Evolutionary conservation across 495 filamentous ascomycete species (phyloP).

Genomic region (Friedmanniomyces simplex): DNA sequence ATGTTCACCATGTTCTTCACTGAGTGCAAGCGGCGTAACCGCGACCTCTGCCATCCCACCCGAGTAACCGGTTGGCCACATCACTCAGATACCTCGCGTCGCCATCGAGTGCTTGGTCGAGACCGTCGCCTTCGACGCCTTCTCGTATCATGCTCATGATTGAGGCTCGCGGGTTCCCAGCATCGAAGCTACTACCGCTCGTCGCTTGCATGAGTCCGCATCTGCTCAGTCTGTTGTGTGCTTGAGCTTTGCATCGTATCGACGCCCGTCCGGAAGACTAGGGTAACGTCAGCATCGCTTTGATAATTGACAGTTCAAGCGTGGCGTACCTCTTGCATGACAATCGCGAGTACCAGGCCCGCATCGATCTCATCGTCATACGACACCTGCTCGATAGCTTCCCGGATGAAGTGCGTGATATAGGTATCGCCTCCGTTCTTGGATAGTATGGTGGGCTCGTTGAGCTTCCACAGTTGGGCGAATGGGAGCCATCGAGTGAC

Average conservation of each 20-base stretch:
- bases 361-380: conserved; percentile 4
- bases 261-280: conserved; percentile 6
- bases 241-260: conserved; percentile 4
- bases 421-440: conserved; percentile 8
- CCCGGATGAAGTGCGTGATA: background rate
- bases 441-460: conserved; percentile 2
- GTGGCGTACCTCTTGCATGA: conserved; percentile 13
- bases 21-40: background rate
- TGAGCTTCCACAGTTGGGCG: conserved; percentile 4
- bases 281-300: background rate
- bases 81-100: conserved; percentile 10
- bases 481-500: conserved; percentile 3
- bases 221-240: background rate
- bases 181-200: conserved; percentile 7
- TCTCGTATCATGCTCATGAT: conserved; percentile 14
- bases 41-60: conserved; percentile 5
- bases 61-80: conserved; percentile 11
- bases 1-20: background rate
- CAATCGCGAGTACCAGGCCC: conserved; percentile 2
- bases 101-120: background rate
- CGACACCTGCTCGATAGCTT: conserved; percentile 9
- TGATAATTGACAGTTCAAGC: background rate
- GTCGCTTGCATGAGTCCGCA: conserved; percentile 16
- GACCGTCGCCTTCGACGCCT: conserved; percentile 5
- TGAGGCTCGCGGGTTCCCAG: background rate